phyloP scores from a whole-genome alignment of 495 filamentous ascomycete genomes.

The Penicillium ucsense region DNA sequence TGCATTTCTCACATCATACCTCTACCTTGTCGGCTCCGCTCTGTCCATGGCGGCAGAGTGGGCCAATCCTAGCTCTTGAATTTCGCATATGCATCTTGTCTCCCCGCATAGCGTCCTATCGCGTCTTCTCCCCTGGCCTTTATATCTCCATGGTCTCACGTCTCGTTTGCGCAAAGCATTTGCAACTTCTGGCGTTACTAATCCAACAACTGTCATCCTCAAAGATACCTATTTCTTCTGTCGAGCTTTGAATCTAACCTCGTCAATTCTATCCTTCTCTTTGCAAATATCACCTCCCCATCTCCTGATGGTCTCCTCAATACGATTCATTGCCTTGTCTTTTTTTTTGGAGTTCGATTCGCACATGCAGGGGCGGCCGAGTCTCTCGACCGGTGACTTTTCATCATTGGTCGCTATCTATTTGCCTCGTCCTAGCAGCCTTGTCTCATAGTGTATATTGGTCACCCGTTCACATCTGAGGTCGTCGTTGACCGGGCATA shows the following conservation, averaged over 20 bases:
- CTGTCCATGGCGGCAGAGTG: constrained; percentile 13
- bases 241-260: constrained; percentile 12
- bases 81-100: constrained; percentile 33
- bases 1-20: too few relatives aligned
- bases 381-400: too few relatives aligned
- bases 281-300: constrained; percentile 1
- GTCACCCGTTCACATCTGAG: neutral
- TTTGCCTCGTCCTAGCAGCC: constrained; percentile 9
- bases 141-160: constrained; percentile 19
- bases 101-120: constrained; percentile 36
- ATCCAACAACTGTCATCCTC: constrained; percentile 16
- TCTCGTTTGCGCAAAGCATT: constrained; percentile 36
- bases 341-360: too few relatives aligned
- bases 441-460: constrained; percentile 23
- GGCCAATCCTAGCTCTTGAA: constrained; percentile 19
- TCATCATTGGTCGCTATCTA: too few relatives aligned
- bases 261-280: constrained; percentile 7
- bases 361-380: too few relatives aligned
- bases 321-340: too few relatives aligned
- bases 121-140: constrained; percentile 13
- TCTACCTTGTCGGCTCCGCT: too few relatives aligned
- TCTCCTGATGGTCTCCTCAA: too few relatives aligned
- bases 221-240: constrained; percentile 38
- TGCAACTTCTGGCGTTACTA: constrained; percentile 34
- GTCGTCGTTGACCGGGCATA: too few relatives aligned